Evolutionary conservation across 768 basidiomycete genomes (phyloP).

Genomic region (Suillus decipiens): DNA sequence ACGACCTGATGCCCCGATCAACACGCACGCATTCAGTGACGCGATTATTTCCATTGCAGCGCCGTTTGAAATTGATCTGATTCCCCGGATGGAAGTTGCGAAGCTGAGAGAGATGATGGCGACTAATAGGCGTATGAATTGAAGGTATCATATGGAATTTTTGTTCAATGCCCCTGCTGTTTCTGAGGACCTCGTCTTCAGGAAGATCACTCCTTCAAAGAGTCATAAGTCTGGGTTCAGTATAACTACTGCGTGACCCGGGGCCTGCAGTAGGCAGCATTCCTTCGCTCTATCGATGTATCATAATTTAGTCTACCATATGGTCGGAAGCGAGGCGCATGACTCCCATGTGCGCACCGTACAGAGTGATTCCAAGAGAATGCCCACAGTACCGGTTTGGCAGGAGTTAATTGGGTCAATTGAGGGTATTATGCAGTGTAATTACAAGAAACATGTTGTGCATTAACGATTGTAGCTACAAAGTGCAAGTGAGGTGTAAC

Average conservation of each 20-base stretch:
- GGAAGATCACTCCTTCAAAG: neutral
- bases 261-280: neutral
- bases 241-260: neutral
- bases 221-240: neutral
- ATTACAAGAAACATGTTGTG: no score
- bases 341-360: no score
- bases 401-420: no score
- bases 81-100: neutral
- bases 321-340: no score
- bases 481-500: no score
- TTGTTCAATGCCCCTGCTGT: neutral
- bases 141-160: neutral
- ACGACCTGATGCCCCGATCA: conserved; percentile 51
- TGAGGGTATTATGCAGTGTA: no score
- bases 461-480: no score
- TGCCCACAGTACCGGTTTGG: no score
- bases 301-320: neutral
- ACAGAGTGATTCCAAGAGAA: no score
- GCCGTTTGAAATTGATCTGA: neutral
- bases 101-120: conserved; percentile 1
- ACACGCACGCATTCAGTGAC: conserved; percentile 58
- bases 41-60: conserved; percentile 56
- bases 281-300: neutral
- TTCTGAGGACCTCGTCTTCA: neutral
- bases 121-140: neutral